phyloP scores from a whole-genome alignment of 2,329 filamentous ascomycete genomes.

The Hymenoscyphus infarciens region DNA sequence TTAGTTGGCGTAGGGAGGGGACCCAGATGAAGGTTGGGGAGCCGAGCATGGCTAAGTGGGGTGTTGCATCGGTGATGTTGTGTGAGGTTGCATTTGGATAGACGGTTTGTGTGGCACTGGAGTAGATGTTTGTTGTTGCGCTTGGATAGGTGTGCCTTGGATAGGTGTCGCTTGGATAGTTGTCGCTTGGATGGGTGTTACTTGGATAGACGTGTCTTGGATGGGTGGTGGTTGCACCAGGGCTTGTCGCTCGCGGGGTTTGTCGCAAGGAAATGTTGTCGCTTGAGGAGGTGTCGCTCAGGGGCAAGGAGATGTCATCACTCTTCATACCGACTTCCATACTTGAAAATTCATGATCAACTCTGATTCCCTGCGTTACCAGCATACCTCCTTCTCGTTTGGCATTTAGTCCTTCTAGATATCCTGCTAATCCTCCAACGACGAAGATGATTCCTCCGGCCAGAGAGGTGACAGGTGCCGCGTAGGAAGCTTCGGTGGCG shows the following conservation, averaged over 20 bases:
- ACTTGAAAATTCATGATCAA: conserved; percentile 10
- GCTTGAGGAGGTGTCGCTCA: conserved; percentile 1
- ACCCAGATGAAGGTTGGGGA: conserved; percentile 20
- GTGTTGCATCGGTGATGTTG: neutral
- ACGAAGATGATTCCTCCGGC: conserved; percentile 23
- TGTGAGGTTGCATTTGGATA: neutral
- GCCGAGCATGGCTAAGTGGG: conserved; percentile 18
- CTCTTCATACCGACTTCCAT: conserved; percentile 3
- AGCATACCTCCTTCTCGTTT: conserved; percentile 15
- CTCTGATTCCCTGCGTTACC: conserved; percentile 14
- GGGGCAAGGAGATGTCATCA: neutral
- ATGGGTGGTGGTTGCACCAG: neutral
- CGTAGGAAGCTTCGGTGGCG: conserved; percentile 17
- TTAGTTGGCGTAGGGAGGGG: conserved; percentile 17
- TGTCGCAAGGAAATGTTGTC: conserved; percentile 5
- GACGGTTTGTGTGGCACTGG: neutral
- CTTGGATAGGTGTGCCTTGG: neutral
- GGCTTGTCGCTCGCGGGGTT: neutral
- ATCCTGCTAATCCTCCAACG: conserved; percentile 20
- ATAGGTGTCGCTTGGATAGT: neutral
- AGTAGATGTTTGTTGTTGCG: conserved; percentile 1
- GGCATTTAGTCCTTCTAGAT: conserved; percentile 25
- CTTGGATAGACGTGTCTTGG: neutral
- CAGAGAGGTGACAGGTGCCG: conserved; percentile 17
- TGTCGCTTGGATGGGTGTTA: neutral